Evolutionary conservation across 1,139 yeast species (phyloP), one percentile per base, ranked within the genome.

Genomic region (Blastobotrys elegans): DNA sequence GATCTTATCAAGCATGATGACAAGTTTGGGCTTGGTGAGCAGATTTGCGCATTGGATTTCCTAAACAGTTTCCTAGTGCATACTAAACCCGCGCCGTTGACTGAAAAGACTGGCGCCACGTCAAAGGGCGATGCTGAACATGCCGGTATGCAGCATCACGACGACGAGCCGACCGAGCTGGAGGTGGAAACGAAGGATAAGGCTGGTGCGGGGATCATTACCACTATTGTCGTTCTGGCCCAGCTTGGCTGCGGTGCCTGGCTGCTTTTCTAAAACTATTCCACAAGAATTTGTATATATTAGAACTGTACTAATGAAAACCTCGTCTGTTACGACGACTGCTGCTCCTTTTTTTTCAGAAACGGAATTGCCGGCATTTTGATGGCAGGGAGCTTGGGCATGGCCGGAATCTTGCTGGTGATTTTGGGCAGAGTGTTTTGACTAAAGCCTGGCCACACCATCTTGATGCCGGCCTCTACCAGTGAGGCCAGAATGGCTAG

Each of bases 171-270:
- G 27, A 60, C 58, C 44, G 52, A 55, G 10, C 52, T 63, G n/a
- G 54, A 44, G 13, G 57, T 63, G 40, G 26, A 35, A 8, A 50
- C 59, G 10, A 84, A 82, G 38, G 96, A 87, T 62, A 76, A 69
- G 53, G 96, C 94, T 0, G 96, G 96, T 50, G 96, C 96, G 2
- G 88, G 90, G 38, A 77, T 89, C 47, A 77, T 88, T 53, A 89
- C 96, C 1, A 84, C 84, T 8, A 63, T 86, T 35, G 72, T 86
- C 44, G 83, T 89, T 49, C 74, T 78, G 6, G 4, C 5, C 14
- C 17, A 7, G 18, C 21, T 37, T 11, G 30, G 30, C 5, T 24
- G 18, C n/a, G 40, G 40, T 13, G 20, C 21, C 17, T 37, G 40
- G 40, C 21, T 37, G 7, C 11, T 37, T 13, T 22, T 37, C 10